A percentile compares a stretch with the other conserved stretches of the same genome.
These are phyloP conservation scores for Pythium angustatum DNA, from an alignment of 352 stramenopile species.

Conservation along the genomic window DNA sequence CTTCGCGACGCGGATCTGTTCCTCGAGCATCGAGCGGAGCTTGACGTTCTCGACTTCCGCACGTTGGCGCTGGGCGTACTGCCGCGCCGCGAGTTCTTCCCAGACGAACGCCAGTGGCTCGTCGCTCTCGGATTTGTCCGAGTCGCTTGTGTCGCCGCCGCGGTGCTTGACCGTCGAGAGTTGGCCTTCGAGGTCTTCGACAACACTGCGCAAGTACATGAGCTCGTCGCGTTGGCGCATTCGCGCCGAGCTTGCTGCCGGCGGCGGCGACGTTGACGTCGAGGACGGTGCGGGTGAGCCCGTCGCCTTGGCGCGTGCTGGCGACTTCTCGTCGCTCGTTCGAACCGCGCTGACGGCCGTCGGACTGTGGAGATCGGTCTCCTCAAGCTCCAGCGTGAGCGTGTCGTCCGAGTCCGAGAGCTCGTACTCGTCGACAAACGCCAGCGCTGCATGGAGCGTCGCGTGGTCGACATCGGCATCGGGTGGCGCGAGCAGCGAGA, in stretches of 20 bases:
- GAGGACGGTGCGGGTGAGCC: background rate
- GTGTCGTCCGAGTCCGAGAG: constrained; percentile 6
- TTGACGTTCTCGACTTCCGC: constrained; percentile 51
- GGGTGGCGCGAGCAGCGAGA: background rate
- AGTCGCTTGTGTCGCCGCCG: no score
- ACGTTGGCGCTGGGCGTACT: constrained; percentile 42
- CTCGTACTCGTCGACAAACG: constrained; percentile 24
- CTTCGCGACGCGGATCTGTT: constrained; percentile 26
- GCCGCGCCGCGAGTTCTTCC: constrained; percentile 43
- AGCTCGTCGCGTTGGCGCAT: constrained; percentile 16
- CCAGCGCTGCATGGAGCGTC: constrained; percentile 24
- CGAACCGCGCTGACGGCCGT: background rate
- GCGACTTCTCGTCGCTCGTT: background rate
- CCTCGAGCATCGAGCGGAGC: constrained; percentile 48
- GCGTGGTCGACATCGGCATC: constrained; percentile 8
- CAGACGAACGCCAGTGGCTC: constrained; percentile 35
- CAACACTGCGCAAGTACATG: constrained; percentile 13
- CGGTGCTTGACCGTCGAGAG: constrained; percentile 8
- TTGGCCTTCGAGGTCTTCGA: constrained; percentile 10
- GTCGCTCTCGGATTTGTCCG: no score
- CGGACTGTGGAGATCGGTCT: background rate
- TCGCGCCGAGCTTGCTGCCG: background rate
- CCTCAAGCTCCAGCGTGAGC: background rate
- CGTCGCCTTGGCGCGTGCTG: background rate
- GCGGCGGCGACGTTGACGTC: background rate